Conservation (phyloP, 1,139 yeast genomes). For the Blastobotrys elegans region DNA sequence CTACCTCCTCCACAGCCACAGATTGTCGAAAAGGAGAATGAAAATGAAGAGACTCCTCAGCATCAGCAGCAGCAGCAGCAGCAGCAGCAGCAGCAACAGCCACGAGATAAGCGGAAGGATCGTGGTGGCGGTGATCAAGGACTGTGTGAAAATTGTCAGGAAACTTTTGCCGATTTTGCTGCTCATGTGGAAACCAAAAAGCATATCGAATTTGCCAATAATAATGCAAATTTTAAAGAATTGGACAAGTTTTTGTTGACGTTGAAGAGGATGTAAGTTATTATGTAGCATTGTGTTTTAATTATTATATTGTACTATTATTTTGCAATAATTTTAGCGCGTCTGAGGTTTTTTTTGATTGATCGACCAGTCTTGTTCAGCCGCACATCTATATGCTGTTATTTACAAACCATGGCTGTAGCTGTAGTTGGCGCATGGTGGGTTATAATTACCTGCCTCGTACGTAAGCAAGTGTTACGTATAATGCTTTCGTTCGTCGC, state of each 20-base stretch:
- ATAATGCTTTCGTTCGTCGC: no score
- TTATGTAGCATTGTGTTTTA: not conserved
- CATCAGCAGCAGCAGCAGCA: slow-evolving; percentile 1
- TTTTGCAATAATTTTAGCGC: no score
- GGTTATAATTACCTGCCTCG: no score
- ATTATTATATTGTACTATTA: not conserved
- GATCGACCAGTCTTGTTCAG: no score
- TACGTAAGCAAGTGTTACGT: no score
- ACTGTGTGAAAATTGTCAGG: slow-evolving; percentile 85
- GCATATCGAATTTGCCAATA: slow-evolving; percentile 77
- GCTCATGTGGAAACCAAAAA: slow-evolving; percentile 67
- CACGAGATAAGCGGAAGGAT: slow-evolving; percentile 8
- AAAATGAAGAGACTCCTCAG: not conserved
- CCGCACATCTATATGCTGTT: no score
- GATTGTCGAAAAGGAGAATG: not conserved
- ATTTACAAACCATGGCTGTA: no score
- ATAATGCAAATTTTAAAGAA: slow-evolving; percentile 64
- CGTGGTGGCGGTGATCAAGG: slow-evolving; percentile 26
- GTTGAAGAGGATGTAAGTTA: slow-evolving; percentile 7
- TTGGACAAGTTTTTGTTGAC: slow-evolving; percentile 48
- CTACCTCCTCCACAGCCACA: slow-evolving; percentile 2
- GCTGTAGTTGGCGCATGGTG: no score
- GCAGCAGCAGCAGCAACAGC: slow-evolving; percentile 4
- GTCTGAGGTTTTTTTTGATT: no score
- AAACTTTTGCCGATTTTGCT: slow-evolving; percentile 73